Base-by-base conservation (phyloP, 148 eudicot species). In the Vaccinium darrowii region DNA sequence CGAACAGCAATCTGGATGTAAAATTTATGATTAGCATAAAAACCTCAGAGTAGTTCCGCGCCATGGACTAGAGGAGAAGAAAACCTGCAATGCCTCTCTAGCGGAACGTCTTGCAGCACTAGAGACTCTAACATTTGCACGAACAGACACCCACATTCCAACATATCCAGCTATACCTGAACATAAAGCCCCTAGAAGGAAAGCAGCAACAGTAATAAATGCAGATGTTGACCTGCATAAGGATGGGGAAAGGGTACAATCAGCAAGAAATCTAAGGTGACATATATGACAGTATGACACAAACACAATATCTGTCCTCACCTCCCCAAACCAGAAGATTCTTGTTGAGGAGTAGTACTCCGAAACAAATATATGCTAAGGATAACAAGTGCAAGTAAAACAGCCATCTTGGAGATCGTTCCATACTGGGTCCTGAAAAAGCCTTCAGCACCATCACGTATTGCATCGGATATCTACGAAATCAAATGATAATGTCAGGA, bases 111-210 rank as follows among this genome's bases (percentile, higher is more conserved):
- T 93, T 87, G 99, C 99, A 82, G 99, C 99, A 90, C 99, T 97
- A 57, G 99, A 91, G 81, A 97, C 99, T 62, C 99, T 87, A 80
- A 97, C 99, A 91, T 97, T 97, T 74, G 99, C 99, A 90, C 99
- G 95, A 84, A 97, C 98, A 51, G 99, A 97, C 63, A 97, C 99
- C 99, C 99, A 97, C 99, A 97, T 97, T 79, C 99, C 99, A 88
- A 97, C 99, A 88, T 93, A 97, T 36, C 99, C 99, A 84, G 99
- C 99, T 82, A 97, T 18, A 84, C 99, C 99, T 71, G 99, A 97
- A 91, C 99, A 97, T 72, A 95, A 9, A 82, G 99, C 99, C 88
- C 99, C 99, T 80, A 97, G 92, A 85, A 97, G 93, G 92, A 97
- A 97, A 80, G 99, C 89, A 86, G 90, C 86, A 80, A 94, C 99